Evolutionary conservation across 257 asterid genomes (phyloP).

Genomic region (Nicotiana knightiana): DNA sequence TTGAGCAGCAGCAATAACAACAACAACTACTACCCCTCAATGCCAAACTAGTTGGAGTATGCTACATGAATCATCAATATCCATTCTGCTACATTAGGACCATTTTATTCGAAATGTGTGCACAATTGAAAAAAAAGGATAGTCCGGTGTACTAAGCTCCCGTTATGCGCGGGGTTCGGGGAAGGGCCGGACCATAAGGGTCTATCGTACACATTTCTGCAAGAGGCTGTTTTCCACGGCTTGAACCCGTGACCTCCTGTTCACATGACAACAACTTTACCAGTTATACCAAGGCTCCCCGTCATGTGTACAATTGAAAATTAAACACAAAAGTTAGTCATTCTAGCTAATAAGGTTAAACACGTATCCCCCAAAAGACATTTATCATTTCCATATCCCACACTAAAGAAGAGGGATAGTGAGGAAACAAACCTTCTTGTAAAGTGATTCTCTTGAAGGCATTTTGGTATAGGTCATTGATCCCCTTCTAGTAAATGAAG

Average conservation of each 20-base stretch:
- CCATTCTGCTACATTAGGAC: neutral
- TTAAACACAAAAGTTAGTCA: neutral
- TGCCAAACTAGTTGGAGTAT: neutral
- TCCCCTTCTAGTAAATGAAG: conserved; percentile 72
- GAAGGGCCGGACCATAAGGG: too few species aligned
- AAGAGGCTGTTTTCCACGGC: too few species aligned
- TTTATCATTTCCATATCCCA: neutral
- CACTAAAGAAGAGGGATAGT: neutral
- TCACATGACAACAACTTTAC: too few species aligned
- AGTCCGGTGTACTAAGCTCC: too few species aligned
- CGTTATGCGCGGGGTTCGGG: too few species aligned
- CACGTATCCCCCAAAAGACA: too few species aligned
- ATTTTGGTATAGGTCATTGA: conserved; percentile 82
- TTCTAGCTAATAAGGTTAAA: neutral
- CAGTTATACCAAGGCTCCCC: too few species aligned
- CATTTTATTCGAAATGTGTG: neutral
- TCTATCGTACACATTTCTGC: too few species aligned
- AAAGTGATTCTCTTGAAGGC: conserved; percentile 69
- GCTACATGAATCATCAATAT: neutral
- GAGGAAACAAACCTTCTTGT: conserved; percentile 48
- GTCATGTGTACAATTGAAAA: neutral
- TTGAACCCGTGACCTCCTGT: too few species aligned
- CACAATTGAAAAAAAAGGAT: neutral
- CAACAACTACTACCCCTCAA: neutral
- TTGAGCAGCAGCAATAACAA: neutral